Conservation (phyloP, 1,284 basidiomycete genomes). For the Trichosporon inkin region DNA sequence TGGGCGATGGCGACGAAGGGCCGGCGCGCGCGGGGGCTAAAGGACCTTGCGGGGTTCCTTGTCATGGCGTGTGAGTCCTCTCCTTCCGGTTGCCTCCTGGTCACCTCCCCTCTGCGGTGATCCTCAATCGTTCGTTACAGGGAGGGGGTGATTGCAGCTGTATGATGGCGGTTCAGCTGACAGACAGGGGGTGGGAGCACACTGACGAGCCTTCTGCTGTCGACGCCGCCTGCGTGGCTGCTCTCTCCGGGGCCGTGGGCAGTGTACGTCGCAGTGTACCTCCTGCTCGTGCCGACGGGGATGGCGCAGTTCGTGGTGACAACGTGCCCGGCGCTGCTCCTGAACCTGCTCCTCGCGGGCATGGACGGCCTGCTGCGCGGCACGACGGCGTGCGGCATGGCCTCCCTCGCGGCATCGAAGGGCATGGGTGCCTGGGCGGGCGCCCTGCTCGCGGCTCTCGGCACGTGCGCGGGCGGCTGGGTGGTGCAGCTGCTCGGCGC, state of each 20-base stretch:
- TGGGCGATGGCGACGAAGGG: slow-evolving; percentile 37
- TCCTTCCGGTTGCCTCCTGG: too few relatives aligned
- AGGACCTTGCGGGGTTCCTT: slow-evolving; percentile 43
- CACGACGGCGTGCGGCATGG: slow-evolving; percentile 5
- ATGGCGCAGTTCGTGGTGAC: slow-evolving; percentile 27
- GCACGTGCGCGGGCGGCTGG: slow-evolving; percentile 37
- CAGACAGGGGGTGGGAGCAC: slow-evolving; percentile 45
- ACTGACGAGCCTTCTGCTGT: slow-evolving; percentile 34
- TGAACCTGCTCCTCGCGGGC: slow-evolving; percentile 29
- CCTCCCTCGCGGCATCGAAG: neutral
- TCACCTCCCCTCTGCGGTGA: too few relatives aligned
- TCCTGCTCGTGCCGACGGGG: slow-evolving; percentile 32
- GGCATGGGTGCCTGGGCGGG: slow-evolving; percentile 22
- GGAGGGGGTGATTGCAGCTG: too few relatives aligned
- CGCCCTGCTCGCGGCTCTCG: slow-evolving; percentile 35
- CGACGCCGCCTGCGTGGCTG: slow-evolving; percentile 43
- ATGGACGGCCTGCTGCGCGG: slow-evolving; percentile 40
- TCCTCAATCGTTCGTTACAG: too few relatives aligned
- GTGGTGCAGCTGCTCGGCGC: slow-evolving; percentile 34
- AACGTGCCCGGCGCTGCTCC: slow-evolving; percentile 31
- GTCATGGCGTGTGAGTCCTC: slow-evolving; percentile 39
- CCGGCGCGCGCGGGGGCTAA: slow-evolving; percentile 23
- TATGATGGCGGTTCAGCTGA: neutral
- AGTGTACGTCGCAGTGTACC: slow-evolving; percentile 35
- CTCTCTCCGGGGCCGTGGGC: slow-evolving; percentile 39